These are phyloP conservation scores for Amylocystis lapponica DNA, from an alignment of 768 basidiomycete species.

Conservation along the genomic window DNA sequence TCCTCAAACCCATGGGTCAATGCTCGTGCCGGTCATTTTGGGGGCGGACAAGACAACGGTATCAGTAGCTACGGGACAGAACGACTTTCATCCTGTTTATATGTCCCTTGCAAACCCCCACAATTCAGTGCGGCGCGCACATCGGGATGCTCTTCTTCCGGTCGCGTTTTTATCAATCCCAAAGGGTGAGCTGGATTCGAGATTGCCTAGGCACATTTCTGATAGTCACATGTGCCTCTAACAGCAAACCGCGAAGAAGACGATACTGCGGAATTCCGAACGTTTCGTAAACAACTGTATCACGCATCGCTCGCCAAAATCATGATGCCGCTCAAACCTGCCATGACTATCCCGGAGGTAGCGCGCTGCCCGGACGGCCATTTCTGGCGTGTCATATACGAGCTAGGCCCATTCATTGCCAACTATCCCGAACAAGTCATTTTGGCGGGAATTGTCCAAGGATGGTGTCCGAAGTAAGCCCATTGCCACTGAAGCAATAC, in stretches of 20 bases:
- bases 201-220: not conserved
- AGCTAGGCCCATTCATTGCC: conserved; percentile 24
- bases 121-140: conserved; percentile 11
- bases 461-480: conserved; percentile 17
- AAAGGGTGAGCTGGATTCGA: conserved; percentile 4
- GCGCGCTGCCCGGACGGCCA: conserved; percentile 19
- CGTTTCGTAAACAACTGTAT: conserved; percentile 11
- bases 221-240: not conserved
- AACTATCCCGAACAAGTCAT: conserved; percentile 27
- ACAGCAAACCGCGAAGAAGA: conserved; percentile 6
- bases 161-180: conserved; percentile 14
- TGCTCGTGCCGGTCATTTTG: conserved; percentile 19
- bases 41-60: conserved; percentile 21
- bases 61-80: conserved; percentile 17
- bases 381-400: conserved; percentile 21
- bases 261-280: conserved; percentile 6
- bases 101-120: conserved; percentile 10
- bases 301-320: conserved; percentile 2
- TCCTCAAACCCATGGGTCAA: conserved; percentile 4
- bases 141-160: conserved; percentile 7
- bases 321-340: conserved; percentile 3
- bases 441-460: conserved; percentile 14
- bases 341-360: conserved; percentile 11
- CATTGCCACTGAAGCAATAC: not conserved
- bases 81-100: conserved; percentile 17